Conservation (phyloP, 768 basidiomycete genomes). For the Dacryopinax spathularia region DNA sequence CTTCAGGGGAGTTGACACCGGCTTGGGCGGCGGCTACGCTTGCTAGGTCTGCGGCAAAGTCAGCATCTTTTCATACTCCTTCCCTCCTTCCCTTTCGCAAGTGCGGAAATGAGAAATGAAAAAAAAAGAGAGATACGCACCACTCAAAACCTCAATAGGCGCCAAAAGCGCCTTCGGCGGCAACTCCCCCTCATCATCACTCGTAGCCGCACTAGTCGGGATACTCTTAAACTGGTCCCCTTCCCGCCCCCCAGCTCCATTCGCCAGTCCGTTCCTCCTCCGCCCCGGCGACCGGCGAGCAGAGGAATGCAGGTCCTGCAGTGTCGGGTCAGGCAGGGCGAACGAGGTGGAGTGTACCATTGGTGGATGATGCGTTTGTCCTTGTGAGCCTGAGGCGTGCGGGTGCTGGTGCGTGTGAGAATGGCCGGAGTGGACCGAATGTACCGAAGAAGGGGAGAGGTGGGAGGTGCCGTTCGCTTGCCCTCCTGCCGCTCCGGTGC, state of each 20-base stretch:
- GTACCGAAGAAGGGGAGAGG: no score
- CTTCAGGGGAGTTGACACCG: background rate
- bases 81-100: no score
- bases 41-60: background rate
- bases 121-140: constrained; percentile 4
- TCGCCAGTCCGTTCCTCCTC: background rate
- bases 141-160: constrained; percentile 14
- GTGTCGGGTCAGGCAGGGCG: no score
- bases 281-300: background rate
- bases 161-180: constrained; percentile 12
- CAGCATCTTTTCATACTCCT: background rate
- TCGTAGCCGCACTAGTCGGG: background rate
- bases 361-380: no score
- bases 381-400: no score
- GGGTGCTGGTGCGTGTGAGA: no score
- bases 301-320: background rate
- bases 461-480: no score
- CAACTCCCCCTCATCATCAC: constrained; percentile 14
- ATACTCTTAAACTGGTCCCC: background rate
- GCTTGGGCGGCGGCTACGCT: background rate
- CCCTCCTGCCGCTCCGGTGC: no score
- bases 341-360: no score
- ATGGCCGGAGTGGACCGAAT: no score
- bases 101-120: background rate
- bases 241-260: background rate